Evolutionary conservation across 1,284 basidiomycete genomes (phyloP).

Genomic region (Omphalotus olearius): DNA sequence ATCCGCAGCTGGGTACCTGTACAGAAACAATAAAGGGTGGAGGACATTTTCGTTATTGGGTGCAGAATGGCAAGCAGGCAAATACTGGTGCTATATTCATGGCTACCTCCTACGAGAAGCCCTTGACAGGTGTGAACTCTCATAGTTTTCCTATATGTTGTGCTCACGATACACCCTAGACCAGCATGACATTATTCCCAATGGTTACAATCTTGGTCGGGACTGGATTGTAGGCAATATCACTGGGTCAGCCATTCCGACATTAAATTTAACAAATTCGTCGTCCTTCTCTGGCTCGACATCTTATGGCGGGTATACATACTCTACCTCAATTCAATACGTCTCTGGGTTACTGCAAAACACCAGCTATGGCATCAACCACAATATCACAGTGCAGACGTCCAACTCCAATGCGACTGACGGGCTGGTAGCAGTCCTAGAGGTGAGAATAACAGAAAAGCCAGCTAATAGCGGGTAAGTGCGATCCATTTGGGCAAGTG

Average conservation of each 20-base stretch:
- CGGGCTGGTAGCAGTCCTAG: slow-evolving; percentile 81
- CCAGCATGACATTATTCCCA: slow-evolving; percentile 39
- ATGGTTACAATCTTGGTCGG: slow-evolving; percentile 48
- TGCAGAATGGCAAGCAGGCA: slow-evolving; percentile 62
- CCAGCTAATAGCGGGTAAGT: slow-evolving; percentile 25
- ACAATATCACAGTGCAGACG: slow-evolving; percentile 56
- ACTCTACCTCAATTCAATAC: slow-evolving; percentile 66
- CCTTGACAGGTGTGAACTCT: slow-evolving; percentile 44
- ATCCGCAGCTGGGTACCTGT: slow-evolving; percentile 76
- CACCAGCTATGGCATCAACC: slow-evolving; percentile 75
- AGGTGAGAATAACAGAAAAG: slow-evolving; percentile 58
- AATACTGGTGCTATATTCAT: slow-evolving; percentile 82
- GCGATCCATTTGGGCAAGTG: neutral
- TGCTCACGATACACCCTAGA: slow-evolving; percentile 21
- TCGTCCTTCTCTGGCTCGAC: slow-evolving; percentile 57
- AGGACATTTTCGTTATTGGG: slow-evolving; percentile 89
- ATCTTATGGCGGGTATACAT: slow-evolving; percentile 59
- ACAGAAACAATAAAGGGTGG: slow-evolving; percentile 86
- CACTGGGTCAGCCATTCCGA: slow-evolving; percentile 53
- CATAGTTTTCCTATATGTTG: neutral
- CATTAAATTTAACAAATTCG: slow-evolving; percentile 51
- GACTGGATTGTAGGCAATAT: slow-evolving; percentile 84
- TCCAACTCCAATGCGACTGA: slow-evolving; percentile 68
- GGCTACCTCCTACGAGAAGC: slow-evolving; percentile 74
- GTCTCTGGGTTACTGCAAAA: slow-evolving; percentile 66